Evolutionary conservation across 1,284 basidiomycete species (phyloP).

Genomic region (Paramarasmius palmivorus): DNA sequence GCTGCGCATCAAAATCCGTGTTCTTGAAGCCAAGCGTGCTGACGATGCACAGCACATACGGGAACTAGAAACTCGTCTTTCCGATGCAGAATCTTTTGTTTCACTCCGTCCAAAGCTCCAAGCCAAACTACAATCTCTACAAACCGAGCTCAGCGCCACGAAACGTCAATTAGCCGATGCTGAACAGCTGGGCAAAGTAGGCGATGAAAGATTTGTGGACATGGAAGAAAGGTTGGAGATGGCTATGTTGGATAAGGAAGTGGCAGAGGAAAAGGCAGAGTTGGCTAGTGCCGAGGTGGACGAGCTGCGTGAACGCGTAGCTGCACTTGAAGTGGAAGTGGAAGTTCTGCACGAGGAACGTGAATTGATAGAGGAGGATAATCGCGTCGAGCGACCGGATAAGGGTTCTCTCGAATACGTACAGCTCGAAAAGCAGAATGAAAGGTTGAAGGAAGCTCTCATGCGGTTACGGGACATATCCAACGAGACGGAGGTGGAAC

Average conservation of each 20-base stretch:
- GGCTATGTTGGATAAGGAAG: constrained; percentile 93
- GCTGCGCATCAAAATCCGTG: constrained; percentile 79
- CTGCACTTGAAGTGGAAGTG: constrained; percentile 71
- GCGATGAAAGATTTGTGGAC: constrained; percentile 66
- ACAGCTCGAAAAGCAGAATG: constrained; percentile 96
- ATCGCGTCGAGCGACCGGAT: constrained; percentile 36
- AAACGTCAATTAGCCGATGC: constrained; percentile 70
- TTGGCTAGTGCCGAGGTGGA: constrained; percentile 82
- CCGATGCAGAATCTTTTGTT: constrained; percentile 86
- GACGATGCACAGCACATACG: constrained; percentile 86
- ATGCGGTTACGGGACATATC: constrained; percentile 87
- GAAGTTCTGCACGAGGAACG: constrained; percentile 65
- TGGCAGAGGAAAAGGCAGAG: constrained; percentile 94
- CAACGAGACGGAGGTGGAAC: constrained; percentile 85
- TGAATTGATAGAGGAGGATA: constrained; percentile 28
- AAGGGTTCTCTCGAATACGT: constrained; percentile 80
- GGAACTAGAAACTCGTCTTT: constrained; percentile 81
- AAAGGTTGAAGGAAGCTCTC: constrained; percentile 91
- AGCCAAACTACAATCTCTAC: constrained; percentile 80
- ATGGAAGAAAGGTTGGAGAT: constrained; percentile 91
- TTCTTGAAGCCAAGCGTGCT: constrained; percentile 83
- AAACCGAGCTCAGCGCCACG: constrained; percentile 73
- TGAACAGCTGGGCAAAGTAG: constrained; percentile 58
- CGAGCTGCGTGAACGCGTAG: constrained; percentile 86
- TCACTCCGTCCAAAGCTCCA: constrained; percentile 86